Evolutionary conservation across 441 rosid species (phyloP).

Genomic region (Sinapis alba): DNA sequence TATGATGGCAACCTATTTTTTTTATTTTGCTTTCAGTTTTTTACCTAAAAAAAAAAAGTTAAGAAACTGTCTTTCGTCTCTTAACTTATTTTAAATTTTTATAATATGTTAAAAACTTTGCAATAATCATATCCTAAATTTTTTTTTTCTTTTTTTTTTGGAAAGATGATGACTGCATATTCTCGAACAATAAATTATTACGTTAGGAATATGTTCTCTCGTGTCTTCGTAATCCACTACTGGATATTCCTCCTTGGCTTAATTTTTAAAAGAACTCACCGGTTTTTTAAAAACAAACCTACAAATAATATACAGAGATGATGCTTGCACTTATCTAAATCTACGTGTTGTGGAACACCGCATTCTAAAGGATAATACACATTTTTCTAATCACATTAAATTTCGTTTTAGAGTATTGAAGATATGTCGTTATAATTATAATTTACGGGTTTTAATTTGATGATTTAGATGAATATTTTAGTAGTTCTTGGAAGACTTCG

Average conservation of each 20-base stretch:
- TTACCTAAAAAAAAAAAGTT: too few relatives aligned
- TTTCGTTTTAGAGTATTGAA: not conserved
- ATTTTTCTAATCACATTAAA: conserved; percentile 7
- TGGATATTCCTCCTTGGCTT: not conserved
- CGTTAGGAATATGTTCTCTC: not conserved
- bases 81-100: too few relatives aligned
- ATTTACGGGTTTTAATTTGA: not conserved
- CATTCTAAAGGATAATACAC: conserved; percentile 6
- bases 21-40: too few relatives aligned
- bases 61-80: too few relatives aligned
- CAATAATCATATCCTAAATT: too few relatives aligned
- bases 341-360: conserved; percentile 34
- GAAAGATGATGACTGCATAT: conserved; percentile 19
- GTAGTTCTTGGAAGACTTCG: conserved; percentile 9
- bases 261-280: not conserved
- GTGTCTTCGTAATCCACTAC: conserved; percentile 3
- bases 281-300: not conserved
- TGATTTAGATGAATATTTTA: conserved; percentile 9
- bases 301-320: conserved; percentile 2
- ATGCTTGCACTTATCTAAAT: conserved; percentile 37
- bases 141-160: not conserved
- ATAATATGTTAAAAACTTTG: too few relatives aligned
- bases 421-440: not conserved
- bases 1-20: too few relatives aligned
- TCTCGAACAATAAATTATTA: conserved; percentile 11